Evolutionary conservation across 805 yeast genomes (phyloP).

Genomic region (Clavispora phyllophila): DNA sequence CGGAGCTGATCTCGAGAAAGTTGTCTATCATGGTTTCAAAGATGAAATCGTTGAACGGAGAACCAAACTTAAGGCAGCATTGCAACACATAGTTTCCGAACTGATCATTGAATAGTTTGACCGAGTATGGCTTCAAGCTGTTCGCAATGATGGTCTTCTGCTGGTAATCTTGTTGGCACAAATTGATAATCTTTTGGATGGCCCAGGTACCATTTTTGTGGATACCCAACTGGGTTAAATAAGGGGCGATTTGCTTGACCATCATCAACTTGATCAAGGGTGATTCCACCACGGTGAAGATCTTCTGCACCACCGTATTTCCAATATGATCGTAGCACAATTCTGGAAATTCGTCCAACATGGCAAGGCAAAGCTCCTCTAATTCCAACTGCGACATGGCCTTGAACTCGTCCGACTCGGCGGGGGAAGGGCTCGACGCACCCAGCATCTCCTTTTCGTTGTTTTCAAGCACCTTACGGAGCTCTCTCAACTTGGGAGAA

Average conservation of each 20-base stretch:
- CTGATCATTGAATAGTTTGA: slow-evolving; percentile 86
- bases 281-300: slow-evolving; percentile 64
- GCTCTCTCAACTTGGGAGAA: slow-evolving; percentile 82
- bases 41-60: slow-evolving; percentile 85
- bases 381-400: slow-evolving; percentile 61
- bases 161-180: slow-evolving; percentile 45
- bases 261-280: slow-evolving; percentile 72
- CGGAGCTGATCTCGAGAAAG: slow-evolving; percentile 76
- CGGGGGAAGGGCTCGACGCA: background rate
- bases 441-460: slow-evolving; percentile 18
- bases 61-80: slow-evolving; percentile 84
- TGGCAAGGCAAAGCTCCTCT: slow-evolving; percentile 76
- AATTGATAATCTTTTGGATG: slow-evolving; percentile 85
- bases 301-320: slow-evolving; percentile 89
- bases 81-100: slow-evolving; percentile 96
- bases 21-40: slow-evolving; percentile 76
- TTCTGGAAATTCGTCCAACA: slow-evolving; percentile 86
- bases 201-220: slow-evolving; percentile 99
- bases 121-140: slow-evolving; percentile 74
- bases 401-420: slow-evolving; percentile 6
- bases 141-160: slow-evolving; percentile 58
- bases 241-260: slow-evolving; percentile 73
- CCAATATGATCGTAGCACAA: slow-evolving; percentile 90
- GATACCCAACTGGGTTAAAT: slow-evolving; percentile 83
- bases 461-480: slow-evolving; percentile 55